A percentile compares a stretch with the other conserved stretches of the same genome.
These are phyloP conservation scores for Musa beccarii DNA, from an alignment of 176 grass and related monocot species.

Conservation along the genomic window DNA sequence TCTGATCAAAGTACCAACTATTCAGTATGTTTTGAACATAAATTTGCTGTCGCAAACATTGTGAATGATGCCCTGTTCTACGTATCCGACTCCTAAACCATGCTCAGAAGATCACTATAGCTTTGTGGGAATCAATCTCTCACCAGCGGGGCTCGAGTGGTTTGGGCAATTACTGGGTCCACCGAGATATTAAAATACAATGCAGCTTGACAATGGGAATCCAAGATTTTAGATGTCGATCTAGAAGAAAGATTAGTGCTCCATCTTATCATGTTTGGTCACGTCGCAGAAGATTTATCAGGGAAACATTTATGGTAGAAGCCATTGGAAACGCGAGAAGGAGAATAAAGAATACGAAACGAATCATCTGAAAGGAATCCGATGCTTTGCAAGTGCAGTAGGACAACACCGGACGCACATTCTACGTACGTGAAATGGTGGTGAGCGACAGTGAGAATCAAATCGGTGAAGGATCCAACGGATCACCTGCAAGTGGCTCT, in stretches of 20 bases:
- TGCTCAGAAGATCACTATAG: too few species aligned
- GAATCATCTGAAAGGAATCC: background rate
- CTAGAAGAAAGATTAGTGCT: too few species aligned
- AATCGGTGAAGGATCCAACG: background rate
- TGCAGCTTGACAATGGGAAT: too few species aligned
- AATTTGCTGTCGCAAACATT: too few species aligned
- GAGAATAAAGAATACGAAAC: background rate
- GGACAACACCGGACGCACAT: background rate
- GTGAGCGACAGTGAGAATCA: background rate
- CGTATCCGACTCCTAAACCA: too few species aligned
- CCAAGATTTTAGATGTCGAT: too few species aligned
- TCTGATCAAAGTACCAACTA: constrained; percentile 17
- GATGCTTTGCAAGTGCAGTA: background rate
- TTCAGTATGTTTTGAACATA: background rate
- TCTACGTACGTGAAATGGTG: background rate
- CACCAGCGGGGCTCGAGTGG: too few species aligned
- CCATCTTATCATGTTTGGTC: too few species aligned
- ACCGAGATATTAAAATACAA: too few species aligned
- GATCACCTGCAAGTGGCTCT: constrained; percentile 18
- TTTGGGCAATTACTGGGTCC: too few species aligned
- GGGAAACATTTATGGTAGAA: background rate
- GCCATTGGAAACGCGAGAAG: background rate
- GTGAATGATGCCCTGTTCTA: too few species aligned
- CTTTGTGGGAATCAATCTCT: too few species aligned
- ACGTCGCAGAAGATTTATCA: background rate